Conservation (phyloP, 306 rosid species). For the Dalbergia cultrata region DNA sequence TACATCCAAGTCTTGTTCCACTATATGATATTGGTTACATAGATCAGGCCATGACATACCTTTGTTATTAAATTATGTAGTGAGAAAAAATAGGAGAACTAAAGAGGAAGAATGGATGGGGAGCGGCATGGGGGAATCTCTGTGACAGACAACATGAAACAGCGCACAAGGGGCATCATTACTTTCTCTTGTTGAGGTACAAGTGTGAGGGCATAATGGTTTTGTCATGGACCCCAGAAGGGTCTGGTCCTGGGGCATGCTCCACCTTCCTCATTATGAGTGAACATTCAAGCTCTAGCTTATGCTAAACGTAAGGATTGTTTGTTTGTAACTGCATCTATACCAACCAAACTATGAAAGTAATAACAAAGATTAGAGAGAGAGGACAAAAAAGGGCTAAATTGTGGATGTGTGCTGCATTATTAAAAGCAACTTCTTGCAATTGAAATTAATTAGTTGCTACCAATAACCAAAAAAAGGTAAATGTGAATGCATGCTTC, state of each 20-base stretch:
- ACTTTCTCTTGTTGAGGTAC: slow-evolving; percentile 44
- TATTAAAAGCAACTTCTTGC: slow-evolving; percentile 31
- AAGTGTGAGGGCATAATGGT: slow-evolving; percentile 35
- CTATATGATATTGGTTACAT: too few species aligned
- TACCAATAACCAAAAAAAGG: slow-evolving; percentile 33
- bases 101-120: slow-evolving; percentile 32
- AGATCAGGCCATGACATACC: neutral
- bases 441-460: slow-evolving; percentile 24
- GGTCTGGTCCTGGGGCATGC: slow-evolving; percentile 41
- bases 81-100: slow-evolving; percentile 11
- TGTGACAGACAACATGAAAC: slow-evolving; percentile 38
- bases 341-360: neutral
- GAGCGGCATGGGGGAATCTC: slow-evolving; percentile 35
- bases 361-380: slow-evolving; percentile 10
- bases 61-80: slow-evolving; percentile 27
- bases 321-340: slow-evolving; percentile 25
- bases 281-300: slow-evolving; percentile 48
- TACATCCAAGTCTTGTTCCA: too few species aligned
- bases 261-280: slow-evolving; percentile 42
- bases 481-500: slow-evolving; percentile 47
- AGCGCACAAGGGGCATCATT: slow-evolving; percentile 47
- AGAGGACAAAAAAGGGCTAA: neutral
- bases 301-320: slow-evolving; percentile 48
- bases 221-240: slow-evolving; percentile 51
- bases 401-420: neutral